A percentile compares a stretch with the other conserved stretches of the same genome.
Conservation (phyloP, 1,284 basidiomycete species). For the Malassezia sp. region DNA sequence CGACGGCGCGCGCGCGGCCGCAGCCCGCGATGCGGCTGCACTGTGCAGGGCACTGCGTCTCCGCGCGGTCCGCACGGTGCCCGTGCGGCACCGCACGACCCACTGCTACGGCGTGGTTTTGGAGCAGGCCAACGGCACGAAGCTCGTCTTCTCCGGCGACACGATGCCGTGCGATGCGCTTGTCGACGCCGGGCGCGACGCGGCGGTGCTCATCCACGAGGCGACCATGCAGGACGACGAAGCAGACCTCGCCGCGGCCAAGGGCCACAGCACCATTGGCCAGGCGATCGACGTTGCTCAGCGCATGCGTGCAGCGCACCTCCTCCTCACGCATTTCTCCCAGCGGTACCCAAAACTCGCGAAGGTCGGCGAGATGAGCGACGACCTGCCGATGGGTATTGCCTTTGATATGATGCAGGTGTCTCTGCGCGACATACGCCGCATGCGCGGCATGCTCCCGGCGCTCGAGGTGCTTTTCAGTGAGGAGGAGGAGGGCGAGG, state of each 20-base stretch:
- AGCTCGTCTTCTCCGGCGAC: constrained; percentile 62
- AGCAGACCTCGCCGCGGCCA: constrained; percentile 56
- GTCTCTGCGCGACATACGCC: constrained; percentile 66
- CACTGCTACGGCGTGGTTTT: constrained; percentile 29
- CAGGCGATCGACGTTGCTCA: constrained; percentile 68
- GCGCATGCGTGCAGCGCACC: constrained; percentile 65
- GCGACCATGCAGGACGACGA: constrained; percentile 70
- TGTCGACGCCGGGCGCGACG: constrained; percentile 57
- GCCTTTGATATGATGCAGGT: constrained; percentile 71
- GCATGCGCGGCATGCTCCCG: constrained; percentile 61
- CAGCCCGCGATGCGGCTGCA: background rate
- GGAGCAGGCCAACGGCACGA: constrained; percentile 49
- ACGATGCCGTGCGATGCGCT: constrained; percentile 66
- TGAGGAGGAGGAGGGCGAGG: constrained; percentile 55
- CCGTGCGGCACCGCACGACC: constrained; percentile 18
- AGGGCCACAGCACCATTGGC: constrained; percentile 78
- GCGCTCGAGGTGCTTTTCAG: constrained; percentile 60
- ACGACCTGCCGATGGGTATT: constrained; percentile 51
- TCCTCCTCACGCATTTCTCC: constrained; percentile 87
- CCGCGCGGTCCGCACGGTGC: constrained; percentile 15
- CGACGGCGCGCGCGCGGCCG: background rate
- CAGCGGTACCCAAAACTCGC: constrained; percentile 83
- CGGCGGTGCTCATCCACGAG: constrained; percentile 82
- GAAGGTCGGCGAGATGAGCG: constrained; percentile 40
- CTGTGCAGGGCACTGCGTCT: no score